Conservation (phyloP, 208 protist species). For the Leishmania gerbilli region DNA sequence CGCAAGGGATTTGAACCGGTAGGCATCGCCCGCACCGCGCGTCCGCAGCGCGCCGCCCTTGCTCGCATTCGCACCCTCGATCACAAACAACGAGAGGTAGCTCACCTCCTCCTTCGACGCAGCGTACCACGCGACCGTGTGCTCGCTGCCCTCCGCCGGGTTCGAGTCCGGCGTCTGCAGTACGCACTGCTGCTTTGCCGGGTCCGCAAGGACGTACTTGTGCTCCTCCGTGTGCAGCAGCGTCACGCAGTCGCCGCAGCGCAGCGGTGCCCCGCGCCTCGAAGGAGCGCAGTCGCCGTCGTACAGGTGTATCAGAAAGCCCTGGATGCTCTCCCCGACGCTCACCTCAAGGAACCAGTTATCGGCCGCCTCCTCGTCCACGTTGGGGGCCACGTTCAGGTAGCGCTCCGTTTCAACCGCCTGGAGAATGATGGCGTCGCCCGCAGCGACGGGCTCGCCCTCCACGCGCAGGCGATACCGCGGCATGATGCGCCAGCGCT, state of each 20-base stretch:
- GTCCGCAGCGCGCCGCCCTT: slow-evolving; percentile 49
- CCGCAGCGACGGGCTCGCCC: slow-evolving; percentile 55
- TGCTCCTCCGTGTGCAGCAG: slow-evolving; percentile 63
- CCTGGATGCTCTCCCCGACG: slow-evolving; percentile 38
- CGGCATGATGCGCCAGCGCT: slow-evolving; percentile 71
- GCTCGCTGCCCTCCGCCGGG: slow-evolving; percentile 16
- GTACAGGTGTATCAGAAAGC: slow-evolving; percentile 55
- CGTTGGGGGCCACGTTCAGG: slow-evolving; percentile 35
- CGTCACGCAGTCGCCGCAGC: slow-evolving; percentile 65
- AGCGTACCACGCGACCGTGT: slow-evolving; percentile 20
- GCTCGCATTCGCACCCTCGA: slow-evolving; percentile 44
- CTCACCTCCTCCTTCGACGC: slow-evolving; percentile 43
- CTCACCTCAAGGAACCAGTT: slow-evolving; percentile 41
- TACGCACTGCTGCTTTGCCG: slow-evolving; percentile 25
- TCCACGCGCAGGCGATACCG: slow-evolving; percentile 64
- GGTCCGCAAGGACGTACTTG: slow-evolving; percentile 42
- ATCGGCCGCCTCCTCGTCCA: slow-evolving; percentile 34
- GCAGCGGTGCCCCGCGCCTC: slow-evolving; percentile 37
- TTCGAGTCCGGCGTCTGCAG: slow-evolving; percentile 32
- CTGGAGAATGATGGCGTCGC: slow-evolving; percentile 58
- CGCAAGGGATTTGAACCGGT: slow-evolving; percentile 47
- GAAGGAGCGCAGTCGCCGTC: slow-evolving; percentile 45
- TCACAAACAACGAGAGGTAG: slow-evolving; percentile 52
- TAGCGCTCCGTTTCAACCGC: slow-evolving; percentile 36
- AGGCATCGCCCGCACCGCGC: slow-evolving; percentile 26